Conservation (phyloP, 345 rosid genomes). For the Pistacia atlantica region DNA sequence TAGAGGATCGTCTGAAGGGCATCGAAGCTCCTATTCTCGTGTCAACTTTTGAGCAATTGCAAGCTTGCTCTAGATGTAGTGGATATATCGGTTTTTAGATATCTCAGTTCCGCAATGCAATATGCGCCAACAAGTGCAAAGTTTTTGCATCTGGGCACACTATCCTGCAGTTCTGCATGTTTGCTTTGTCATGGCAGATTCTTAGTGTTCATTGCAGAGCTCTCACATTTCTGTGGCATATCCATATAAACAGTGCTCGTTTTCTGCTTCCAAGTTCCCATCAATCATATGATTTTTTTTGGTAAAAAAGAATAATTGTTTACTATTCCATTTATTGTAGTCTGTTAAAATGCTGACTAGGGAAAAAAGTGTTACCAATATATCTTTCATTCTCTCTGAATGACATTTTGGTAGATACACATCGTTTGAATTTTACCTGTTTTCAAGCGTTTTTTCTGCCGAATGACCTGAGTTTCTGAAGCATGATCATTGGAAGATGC, state of each 20-base stretch:
- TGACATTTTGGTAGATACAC: background rate
- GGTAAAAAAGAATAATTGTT: background rate
- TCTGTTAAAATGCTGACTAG: background rate
- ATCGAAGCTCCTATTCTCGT: conserved; percentile 64
- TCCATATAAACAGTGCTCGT: background rate
- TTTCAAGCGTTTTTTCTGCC: background rate
- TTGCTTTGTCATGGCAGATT: background rate
- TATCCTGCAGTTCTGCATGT: background rate
- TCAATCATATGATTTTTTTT: background rate
- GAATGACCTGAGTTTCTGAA: background rate
- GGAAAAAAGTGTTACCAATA: background rate
- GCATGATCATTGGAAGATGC: background rate
- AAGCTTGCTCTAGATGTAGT: conserved; percentile 10
- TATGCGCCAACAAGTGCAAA: background rate
- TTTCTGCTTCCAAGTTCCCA: background rate
- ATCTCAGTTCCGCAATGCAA: conserved; percentile 1
- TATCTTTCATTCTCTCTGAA: background rate
- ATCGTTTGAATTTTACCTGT: background rate
- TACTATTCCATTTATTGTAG: conserved; percentile 3
- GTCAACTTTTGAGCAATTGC: conserved; percentile 59
- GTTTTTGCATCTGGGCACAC: background rate
- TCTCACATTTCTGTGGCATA: background rate
- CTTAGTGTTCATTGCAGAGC: conserved; percentile 11
- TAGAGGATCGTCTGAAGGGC: conserved; percentile 60
- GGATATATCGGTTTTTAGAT: conserved; percentile 10